Evolutionary conservation across 2,329 filamentous ascomycete species (phyloP).

Genomic region (Botrytis cinerea): DNA sequence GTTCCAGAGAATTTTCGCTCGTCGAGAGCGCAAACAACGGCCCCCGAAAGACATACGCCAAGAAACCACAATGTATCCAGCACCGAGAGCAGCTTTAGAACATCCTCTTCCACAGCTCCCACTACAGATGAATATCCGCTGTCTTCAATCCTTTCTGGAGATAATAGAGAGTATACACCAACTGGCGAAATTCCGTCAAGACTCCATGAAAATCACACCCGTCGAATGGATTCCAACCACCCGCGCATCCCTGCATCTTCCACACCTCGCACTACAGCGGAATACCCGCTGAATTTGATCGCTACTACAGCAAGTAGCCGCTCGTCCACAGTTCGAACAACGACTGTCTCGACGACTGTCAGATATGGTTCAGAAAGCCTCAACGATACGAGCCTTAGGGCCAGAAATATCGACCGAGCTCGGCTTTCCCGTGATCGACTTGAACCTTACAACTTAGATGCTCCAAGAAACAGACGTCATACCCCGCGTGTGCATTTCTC

Average conservation of each 20-base stretch:
- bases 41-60: neutral
- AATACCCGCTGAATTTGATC: neutral
- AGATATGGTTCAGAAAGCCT: neutral
- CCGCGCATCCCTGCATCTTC: neutral
- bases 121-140: neutral
- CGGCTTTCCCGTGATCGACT: neutral
- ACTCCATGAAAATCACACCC: too few relatives aligned
- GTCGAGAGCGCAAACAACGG: neutral
- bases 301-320: neutral
- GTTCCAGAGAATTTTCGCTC: neutral
- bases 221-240: too few relatives aligned
- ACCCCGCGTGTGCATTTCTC: neutral
- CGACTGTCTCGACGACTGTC: neutral
- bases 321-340: neutral
- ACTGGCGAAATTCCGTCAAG: too few relatives aligned
- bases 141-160: neutral
- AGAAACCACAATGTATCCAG: neutral
- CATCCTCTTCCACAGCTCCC: neutral
- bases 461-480: neutral
- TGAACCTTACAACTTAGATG: neutral
- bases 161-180: too few relatives aligned
- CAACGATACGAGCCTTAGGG: neutral
- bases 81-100: neutral
- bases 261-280: neutral
- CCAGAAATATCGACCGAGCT: too few relatives aligned